Evolutionary conservation across 2,329 filamentous ascomycete species (phyloP).

Genomic region (Colletotrichum sublineola): DNA sequence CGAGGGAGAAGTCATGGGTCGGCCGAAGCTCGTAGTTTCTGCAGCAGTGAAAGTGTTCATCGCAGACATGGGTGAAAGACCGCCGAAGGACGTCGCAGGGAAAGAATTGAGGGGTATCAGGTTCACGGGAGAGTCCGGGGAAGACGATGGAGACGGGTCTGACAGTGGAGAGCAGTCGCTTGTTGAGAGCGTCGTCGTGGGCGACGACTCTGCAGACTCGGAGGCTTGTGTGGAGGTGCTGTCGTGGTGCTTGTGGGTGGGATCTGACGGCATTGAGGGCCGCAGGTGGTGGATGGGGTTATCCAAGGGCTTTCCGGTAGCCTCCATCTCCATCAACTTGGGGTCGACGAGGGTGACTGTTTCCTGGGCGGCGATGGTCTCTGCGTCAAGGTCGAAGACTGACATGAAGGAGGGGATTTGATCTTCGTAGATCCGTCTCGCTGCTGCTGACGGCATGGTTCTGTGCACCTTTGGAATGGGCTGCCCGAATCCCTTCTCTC

Average conservation of each 20-base stretch:
- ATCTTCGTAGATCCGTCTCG: conserved; percentile 74
- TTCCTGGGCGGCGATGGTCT: conserved; percentile 66
- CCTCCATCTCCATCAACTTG: conserved; percentile 64
- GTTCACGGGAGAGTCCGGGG: conserved; percentile 88
- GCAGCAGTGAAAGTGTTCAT: conserved; percentile 63
- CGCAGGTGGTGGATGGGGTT: conserved; percentile 55
- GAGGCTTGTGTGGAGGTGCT: conserved; percentile 84
- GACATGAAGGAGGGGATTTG: conserved; percentile 84
- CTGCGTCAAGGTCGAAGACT: conserved; percentile 76
- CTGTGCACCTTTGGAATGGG: conserved; percentile 39
- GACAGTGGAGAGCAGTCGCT: conserved; percentile 92
- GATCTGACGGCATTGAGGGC: conserved; percentile 58
- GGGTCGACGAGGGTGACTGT: conserved; percentile 68
- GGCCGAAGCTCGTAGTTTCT: conserved; percentile 56
- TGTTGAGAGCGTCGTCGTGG: conserved; percentile 92
- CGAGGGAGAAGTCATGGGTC: conserved; percentile 77
- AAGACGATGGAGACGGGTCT: conserved; percentile 91
- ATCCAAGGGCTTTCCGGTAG: conserved; percentile 53
- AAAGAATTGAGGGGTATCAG: conserved; percentile 79
- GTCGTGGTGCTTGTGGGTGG: conserved; percentile 77
- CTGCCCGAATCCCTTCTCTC: conserved; percentile 40
- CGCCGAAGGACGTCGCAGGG: conserved; percentile 69
- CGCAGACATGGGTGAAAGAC: conserved; percentile 51
- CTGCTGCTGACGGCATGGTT: conserved; percentile 73
- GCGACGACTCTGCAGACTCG: conserved; percentile 92